A percentile compares a stretch with the other conserved stretches of the same genome.
Evolutionary conservation across 2,329 filamentous ascomycete species (phyloP).

Genomic region (Xylariales sp.): DNA sequence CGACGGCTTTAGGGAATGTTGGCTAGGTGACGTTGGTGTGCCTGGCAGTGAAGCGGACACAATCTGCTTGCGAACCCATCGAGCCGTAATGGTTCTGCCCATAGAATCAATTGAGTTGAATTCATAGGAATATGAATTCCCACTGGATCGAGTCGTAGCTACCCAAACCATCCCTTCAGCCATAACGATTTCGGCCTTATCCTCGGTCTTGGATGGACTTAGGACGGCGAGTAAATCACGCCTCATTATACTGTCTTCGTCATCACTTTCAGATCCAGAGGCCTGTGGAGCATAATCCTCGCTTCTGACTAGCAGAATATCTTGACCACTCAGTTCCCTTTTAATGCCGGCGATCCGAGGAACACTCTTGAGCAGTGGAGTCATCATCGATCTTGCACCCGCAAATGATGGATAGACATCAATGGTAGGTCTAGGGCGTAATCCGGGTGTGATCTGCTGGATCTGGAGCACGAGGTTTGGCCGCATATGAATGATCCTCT

Average conservation of each 20-base stretch:
- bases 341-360: slow-evolving; percentile 73
- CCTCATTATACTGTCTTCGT: slow-evolving; percentile 57
- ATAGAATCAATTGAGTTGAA: slow-evolving; percentile 70
- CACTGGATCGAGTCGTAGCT: slow-evolving; percentile 62
- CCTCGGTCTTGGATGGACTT: slow-evolving; percentile 67
- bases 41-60: slow-evolving; percentile 46
- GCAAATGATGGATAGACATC: slow-evolving; percentile 79
- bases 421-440: slow-evolving; percentile 73
- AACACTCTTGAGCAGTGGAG: slow-evolving; percentile 69
- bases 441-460: slow-evolving; percentile 70
- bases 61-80: slow-evolving; percentile 72
- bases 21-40: slow-evolving; percentile 40
- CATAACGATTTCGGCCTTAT: slow-evolving; percentile 74
- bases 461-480: slow-evolving; percentile 78
- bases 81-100: slow-evolving; percentile 69
- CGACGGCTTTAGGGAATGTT: slow-evolving; percentile 42
- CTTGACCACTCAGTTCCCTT: slow-evolving; percentile 73
- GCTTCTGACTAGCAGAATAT: slow-evolving; percentile 77
- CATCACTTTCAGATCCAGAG: slow-evolving; percentile 51
- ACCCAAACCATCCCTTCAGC: slow-evolving; percentile 71
- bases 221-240: slow-evolving; percentile 74
- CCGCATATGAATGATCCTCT: slow-evolving; percentile 73
- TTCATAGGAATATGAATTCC: slow-evolving; percentile 64
- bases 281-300: slow-evolving; percentile 69
- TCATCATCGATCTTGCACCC: slow-evolving; percentile 66